Evolutionary conservation across 371 early-diverging fungal genomes (phyloP).

Genomic region (Zychaea mexicana): DNA sequence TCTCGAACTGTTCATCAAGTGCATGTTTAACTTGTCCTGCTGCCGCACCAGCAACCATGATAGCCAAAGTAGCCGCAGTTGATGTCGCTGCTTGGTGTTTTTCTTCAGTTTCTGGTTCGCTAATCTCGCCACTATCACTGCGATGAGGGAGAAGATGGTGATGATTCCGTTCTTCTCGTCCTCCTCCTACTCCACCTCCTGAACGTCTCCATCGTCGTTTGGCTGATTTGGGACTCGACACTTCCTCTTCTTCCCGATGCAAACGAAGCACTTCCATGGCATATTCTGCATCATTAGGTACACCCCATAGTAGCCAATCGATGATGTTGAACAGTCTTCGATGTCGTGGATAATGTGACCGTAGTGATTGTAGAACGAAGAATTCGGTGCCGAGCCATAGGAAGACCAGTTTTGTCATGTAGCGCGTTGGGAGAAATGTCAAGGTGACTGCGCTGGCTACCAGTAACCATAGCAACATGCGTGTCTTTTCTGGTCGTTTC

Average conservation of each 20-base stretch:
- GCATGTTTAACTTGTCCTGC: constrained; percentile 23
- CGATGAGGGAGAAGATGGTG: background rate
- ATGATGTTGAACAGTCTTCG: constrained; percentile 46
- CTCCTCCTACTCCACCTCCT: background rate
- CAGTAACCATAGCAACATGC: constrained; percentile 20
- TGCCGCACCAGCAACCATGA: constrained; percentile 34
- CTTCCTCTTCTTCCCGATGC: constrained; percentile 15
- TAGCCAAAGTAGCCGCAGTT: constrained; percentile 28
- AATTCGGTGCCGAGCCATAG: constrained; percentile 44
- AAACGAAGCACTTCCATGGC: constrained; percentile 45
- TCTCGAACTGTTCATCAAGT: constrained; percentile 19
- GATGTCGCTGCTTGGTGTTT: constrained; percentile 14
- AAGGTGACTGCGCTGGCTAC: constrained; percentile 8
- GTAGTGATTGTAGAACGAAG: constrained; percentile 41
- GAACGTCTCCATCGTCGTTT: background rate
- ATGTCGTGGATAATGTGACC: constrained; percentile 46
- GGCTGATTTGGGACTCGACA: background rate
- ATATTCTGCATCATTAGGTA: constrained; percentile 51
- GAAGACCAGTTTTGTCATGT: constrained; percentile 24
- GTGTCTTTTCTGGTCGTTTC: constrained; percentile 43
- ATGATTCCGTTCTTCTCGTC: background rate
- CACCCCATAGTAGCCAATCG: constrained; percentile 46
- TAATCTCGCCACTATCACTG: background rate
- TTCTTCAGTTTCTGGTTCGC: background rate
- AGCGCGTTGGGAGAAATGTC: constrained; percentile 20